Evolutionary conservation across 2,329 filamentous ascomycete species (phyloP).

Genomic region (Botryosphaeria dothidea): DNA sequence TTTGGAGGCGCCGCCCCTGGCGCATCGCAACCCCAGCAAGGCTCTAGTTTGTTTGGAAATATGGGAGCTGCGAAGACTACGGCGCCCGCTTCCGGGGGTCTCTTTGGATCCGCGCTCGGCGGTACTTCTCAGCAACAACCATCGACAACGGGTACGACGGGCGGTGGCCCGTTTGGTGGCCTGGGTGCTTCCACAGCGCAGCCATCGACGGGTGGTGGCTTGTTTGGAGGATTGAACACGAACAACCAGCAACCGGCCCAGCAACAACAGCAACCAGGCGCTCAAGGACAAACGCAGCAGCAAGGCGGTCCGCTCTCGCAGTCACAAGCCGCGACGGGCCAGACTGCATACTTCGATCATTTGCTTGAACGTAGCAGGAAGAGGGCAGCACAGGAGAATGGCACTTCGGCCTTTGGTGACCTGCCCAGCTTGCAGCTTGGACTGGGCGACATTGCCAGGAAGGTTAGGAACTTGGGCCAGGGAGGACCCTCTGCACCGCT

Average conservation of each 20-base stretch:
- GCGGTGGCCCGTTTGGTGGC: conserved; percentile 18
- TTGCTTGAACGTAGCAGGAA: conserved; percentile 65
- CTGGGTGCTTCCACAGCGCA: conserved; percentile 7
- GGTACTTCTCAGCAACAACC: conserved; percentile 4
- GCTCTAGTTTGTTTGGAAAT: conserved; percentile 1
- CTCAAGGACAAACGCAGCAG: conserved; percentile 25
- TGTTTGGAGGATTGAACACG: conserved; percentile 21
- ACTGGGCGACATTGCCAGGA: conserved; percentile 78
- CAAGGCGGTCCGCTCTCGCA: conserved; percentile 34
- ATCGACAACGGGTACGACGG: conserved; percentile 25
- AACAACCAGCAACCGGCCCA: conserved; percentile 38
- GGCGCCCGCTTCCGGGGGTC: background rate
- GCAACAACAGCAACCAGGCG: conserved; percentile 31
- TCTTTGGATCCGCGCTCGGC: conserved; percentile 12
- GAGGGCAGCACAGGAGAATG: conserved; percentile 67
- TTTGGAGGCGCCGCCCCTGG: conserved; percentile 5
- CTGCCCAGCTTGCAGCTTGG: conserved; percentile 89
- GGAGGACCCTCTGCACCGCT: conserved; percentile 63
- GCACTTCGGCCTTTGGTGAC: conserved; percentile 63
- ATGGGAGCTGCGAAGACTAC: conserved; percentile 5
- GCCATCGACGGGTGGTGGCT: background rate
- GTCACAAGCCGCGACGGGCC: conserved; percentile 32
- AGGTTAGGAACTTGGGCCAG: conserved; percentile 75
- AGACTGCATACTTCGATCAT: conserved; percentile 65
- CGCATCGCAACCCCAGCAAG: background rate